Conservation (phyloP, 2,329 filamentous ascomycete genomes). For the Penicillium sp. region DNA sequence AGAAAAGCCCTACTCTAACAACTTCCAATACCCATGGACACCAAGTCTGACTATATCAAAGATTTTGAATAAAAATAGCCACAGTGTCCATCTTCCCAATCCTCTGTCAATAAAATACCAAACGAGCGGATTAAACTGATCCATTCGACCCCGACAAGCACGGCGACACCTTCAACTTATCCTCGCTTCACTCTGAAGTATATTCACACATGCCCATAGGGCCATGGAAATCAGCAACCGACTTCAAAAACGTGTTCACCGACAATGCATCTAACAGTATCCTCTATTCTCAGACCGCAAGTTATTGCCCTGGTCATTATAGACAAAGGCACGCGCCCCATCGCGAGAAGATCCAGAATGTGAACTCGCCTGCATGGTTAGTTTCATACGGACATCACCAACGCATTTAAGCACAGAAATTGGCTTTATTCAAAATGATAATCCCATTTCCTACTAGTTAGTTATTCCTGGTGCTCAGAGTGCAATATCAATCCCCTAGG, state of each 20-base stretch:
- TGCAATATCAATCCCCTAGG: too few relatives aligned
- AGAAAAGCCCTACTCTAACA: neutral
- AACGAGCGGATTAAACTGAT: constrained; percentile 21
- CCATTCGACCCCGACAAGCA: constrained; percentile 17
- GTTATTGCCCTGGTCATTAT: constrained; percentile 19
- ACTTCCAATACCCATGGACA: neutral
- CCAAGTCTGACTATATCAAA: neutral
- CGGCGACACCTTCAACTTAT: constrained; percentile 8
- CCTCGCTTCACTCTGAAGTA: constrained; percentile 10
- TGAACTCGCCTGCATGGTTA: constrained; percentile 17
- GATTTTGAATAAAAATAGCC: constrained; percentile 1
- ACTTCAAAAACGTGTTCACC: constrained; percentile 11
- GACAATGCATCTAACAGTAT: constrained; percentile 2
- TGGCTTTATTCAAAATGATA: constrained; percentile 10
- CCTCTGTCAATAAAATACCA: constrained; percentile 4
- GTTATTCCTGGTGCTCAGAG: too few relatives aligned
- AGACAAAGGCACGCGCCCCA: constrained; percentile 14
- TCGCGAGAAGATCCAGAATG: constrained; percentile 16
- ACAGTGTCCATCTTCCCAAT: constrained; percentile 7
- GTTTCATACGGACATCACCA: constrained; percentile 12
- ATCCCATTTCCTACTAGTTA: too few relatives aligned
- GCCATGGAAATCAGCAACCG: constrained; percentile 3
- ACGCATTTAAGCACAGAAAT: constrained; percentile 13
- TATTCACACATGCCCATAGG: constrained; percentile 14
- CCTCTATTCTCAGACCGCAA: constrained; percentile 15